These are phyloP conservation scores for Dictyostelium citrinum DNA, from an alignment of 78 protist genomes.

Conservation along the genomic window DNA sequence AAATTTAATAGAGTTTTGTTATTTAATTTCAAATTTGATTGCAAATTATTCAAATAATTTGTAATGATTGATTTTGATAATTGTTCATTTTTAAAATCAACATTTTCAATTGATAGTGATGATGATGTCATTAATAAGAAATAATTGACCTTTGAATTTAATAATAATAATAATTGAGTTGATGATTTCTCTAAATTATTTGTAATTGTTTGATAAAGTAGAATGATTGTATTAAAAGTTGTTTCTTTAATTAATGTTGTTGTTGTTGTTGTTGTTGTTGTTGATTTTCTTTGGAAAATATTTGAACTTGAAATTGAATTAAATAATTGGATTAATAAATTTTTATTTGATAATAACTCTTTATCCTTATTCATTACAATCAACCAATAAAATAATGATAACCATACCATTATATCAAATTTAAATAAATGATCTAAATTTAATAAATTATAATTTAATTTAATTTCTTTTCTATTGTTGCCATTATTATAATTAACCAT, in stretches of 20 bases:
- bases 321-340: neutral
- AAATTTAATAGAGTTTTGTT: neutral
- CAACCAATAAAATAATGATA: neutral
- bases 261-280: neutral
- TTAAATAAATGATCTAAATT: neutral
- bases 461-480: neutral
- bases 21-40: neutral
- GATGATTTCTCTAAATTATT: neutral
- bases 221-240: neutral
- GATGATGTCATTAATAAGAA: neutral
- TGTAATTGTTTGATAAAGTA: neutral
- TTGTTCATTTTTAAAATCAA: neutral
- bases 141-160: neutral
- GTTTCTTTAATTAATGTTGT: neutral
- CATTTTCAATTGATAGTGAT: neutral
- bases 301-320: neutral
- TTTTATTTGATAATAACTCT: neutral
- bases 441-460: neutral
- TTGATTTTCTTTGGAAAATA: neutral
- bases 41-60: neutral
- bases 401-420: neutral
- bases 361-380: neutral
- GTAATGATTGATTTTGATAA: neutral
- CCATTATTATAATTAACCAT: neutral
- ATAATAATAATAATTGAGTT: neutral